Percentiles rank a stretch among this genome's conserved stretches.
These are phyloP conservation scores for Mycena galopus DNA, from an alignment of 768 basidiomycete genomes.

Conservation along the genomic window DNA sequence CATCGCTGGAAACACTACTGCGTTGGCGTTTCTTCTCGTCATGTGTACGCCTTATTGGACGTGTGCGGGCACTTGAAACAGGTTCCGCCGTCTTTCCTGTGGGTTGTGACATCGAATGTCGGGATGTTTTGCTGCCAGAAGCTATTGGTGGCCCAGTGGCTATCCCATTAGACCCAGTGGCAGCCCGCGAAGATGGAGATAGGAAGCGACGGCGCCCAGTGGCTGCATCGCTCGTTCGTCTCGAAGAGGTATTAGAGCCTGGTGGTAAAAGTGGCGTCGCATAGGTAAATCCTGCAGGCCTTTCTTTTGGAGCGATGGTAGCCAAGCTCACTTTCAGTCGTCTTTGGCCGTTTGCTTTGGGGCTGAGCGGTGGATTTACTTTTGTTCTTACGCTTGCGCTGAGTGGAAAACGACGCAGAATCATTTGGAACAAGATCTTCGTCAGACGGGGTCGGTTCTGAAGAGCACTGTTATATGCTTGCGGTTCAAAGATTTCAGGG, in stretches of 20 bases:
- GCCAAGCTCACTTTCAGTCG: slow-evolving; percentile 22
- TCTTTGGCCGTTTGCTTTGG: slow-evolving; percentile 9
- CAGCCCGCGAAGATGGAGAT: not conserved
- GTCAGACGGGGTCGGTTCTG: slow-evolving; percentile 21
- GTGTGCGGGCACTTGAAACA: slow-evolving; percentile 11
- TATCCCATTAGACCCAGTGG: not conserved
- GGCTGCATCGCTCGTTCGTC: slow-evolving; percentile 2
- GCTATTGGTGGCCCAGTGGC: not conserved
- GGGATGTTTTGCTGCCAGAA: slow-evolving; percentile 8
- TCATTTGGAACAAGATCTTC: slow-evolving; percentile 26
- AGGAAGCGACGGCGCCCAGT: not conserved
- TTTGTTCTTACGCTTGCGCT: slow-evolving; percentile 18
- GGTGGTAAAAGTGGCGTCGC: not conserved
- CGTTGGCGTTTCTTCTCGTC: slow-evolving; percentile 25
- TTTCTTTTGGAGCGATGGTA: not conserved
- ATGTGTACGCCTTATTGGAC: slow-evolving; percentile 17
- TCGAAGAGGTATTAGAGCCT: not conserved
- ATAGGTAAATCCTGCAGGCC: not conserved
- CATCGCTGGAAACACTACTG: slow-evolving; percentile 11
- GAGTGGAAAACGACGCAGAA: not conserved
- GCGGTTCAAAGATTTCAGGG: not conserved
- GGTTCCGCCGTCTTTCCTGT: not conserved
- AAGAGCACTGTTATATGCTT: slow-evolving; percentile 1
- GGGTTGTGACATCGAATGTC: not conserved
- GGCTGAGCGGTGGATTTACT: slow-evolving; percentile 1